Conservation (phyloP, 2,329 filamentous ascomycete species). For the Trichoderma sp. region DNA sequence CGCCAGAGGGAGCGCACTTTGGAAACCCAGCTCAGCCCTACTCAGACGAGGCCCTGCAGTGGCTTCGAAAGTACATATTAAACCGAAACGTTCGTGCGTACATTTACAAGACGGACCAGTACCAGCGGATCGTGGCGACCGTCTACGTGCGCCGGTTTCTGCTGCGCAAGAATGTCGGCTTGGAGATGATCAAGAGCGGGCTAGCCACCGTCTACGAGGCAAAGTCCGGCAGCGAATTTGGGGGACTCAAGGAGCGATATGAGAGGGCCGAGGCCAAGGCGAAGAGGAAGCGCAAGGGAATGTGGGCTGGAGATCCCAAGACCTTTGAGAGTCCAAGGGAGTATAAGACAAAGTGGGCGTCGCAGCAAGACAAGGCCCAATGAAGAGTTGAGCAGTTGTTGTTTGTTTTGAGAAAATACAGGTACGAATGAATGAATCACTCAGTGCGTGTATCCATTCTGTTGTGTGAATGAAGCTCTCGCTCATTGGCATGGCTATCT, state of each 20-base stretch:
- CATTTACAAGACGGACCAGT: conserved; percentile 84
- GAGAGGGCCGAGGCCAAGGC: conserved; percentile 65
- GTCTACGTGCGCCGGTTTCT: conserved; percentile 71
- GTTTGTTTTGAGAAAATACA: background rate
- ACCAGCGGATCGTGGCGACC: conserved; percentile 84
- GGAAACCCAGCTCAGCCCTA: conserved; percentile 84
- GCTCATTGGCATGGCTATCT: background rate
- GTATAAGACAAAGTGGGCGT: conserved; percentile 64
- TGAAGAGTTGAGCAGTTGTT: background rate
- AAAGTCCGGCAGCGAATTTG: conserved; percentile 86
- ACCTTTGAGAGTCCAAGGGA: conserved; percentile 79
- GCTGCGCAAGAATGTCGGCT: conserved; percentile 74
- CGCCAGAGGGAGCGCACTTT: conserved; percentile 90
- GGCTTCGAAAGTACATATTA: conserved; percentile 72
- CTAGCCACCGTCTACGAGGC: conserved; percentile 92
- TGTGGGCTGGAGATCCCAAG: conserved; percentile 69
- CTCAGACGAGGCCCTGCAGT: conserved; percentile 74
- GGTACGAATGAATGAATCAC: background rate
- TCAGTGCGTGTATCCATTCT: background rate
- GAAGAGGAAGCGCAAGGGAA: conserved; percentile 61
- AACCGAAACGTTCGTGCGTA: conserved; percentile 75
- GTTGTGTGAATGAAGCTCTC: background rate
- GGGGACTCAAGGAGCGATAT: conserved; percentile 64
- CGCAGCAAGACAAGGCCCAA: conserved; percentile 13
- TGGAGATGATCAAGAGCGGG: conserved; percentile 83